Conservation (phyloP, 1,139 yeast species). For the Geotrichum candidum region DNA sequence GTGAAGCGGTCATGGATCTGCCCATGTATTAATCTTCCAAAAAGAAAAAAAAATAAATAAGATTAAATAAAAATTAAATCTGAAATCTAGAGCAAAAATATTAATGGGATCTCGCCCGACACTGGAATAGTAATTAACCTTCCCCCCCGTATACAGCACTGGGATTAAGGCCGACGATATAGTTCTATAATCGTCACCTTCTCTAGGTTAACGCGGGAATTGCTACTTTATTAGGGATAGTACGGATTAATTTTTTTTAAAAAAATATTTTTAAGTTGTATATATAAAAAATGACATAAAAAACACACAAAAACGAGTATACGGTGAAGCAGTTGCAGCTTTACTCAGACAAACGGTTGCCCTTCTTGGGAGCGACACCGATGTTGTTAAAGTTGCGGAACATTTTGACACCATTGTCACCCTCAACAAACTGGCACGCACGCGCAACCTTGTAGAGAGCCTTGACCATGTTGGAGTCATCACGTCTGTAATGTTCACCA, state of each 20-base stretch:
- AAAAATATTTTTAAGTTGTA: conserved; percentile 11
- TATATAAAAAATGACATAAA: neutral
- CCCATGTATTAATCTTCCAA: neutral
- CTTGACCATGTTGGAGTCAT: conserved; percentile 66
- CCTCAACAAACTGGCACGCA: conserved; percentile 78
- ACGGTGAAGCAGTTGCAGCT: conserved; percentile 3
- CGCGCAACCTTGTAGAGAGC: conserved; percentile 68
- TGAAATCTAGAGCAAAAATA: too few relatives aligned
- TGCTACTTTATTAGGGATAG: too few relatives aligned
- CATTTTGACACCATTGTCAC: conserved; percentile 71
- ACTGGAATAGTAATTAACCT: too few relatives aligned
- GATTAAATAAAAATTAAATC: too few relatives aligned
- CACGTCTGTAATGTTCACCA: conserved; percentile 69
- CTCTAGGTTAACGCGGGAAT: too few relatives aligned
- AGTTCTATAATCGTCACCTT: too few relatives aligned
- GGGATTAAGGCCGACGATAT: too few relatives aligned
- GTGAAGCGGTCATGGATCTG: conserved; percentile 30
- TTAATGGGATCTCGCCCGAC: too few relatives aligned
- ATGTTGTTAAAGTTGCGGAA: conserved; percentile 62
- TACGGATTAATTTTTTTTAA: neutral
- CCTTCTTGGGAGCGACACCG: conserved; percentile 37
- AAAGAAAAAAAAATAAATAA: too few relatives aligned
- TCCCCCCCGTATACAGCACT: too few relatives aligned
- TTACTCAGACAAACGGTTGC: conserved; percentile 14
- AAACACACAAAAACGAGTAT: conserved; percentile 11